Evolutionary conservation across 306 rosid genomes (phyloP).

Genomic region (Castanopsis chinensis): DNA sequence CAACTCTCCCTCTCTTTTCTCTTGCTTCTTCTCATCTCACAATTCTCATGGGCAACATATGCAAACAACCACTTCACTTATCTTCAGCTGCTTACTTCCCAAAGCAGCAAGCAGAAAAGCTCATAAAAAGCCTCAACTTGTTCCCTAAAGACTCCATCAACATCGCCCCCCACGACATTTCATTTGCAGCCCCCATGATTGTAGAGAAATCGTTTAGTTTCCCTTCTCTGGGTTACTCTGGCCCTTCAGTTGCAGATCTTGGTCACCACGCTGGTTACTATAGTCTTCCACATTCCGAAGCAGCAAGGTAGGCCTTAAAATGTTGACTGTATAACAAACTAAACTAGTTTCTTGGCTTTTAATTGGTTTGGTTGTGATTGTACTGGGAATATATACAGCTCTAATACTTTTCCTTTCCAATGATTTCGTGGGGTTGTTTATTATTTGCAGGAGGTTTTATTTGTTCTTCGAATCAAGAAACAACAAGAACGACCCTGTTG

Average conservation of each 20-base stretch:
- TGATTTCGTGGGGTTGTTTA: background rate
- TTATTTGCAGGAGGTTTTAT: constrained; percentile 77
- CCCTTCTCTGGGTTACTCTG: constrained; percentile 41
- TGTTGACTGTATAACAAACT: background rate
- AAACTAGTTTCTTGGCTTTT: no score
- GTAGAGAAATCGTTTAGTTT: constrained; percentile 64
- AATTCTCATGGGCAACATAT: constrained; percentile 34
- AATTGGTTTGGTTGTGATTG: no score
- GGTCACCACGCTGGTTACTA: constrained; percentile 96
- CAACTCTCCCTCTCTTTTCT: constrained; percentile 27
- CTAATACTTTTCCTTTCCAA: no score
- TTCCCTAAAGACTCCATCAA: constrained; percentile 73
- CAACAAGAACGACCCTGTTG: constrained; percentile 59
- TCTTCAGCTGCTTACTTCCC: constrained; percentile 37
- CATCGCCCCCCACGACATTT: constrained; percentile 29
- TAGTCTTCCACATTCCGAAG: constrained; percentile 66
- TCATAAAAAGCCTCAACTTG: constrained; percentile 62
- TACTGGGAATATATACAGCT: no score
- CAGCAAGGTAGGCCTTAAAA: constrained; percentile 64
- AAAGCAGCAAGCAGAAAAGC: constrained; percentile 53
- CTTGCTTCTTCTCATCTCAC: constrained; percentile 25
- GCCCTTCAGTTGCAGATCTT: constrained; percentile 58
- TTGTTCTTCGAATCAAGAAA: constrained; percentile 86
- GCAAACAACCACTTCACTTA: constrained; percentile 4
- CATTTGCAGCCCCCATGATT: constrained; percentile 26